Evolutionary conservation across 2,329 filamentous ascomycete species (phyloP).

Genomic region (Arthroderma sp.): DNA sequence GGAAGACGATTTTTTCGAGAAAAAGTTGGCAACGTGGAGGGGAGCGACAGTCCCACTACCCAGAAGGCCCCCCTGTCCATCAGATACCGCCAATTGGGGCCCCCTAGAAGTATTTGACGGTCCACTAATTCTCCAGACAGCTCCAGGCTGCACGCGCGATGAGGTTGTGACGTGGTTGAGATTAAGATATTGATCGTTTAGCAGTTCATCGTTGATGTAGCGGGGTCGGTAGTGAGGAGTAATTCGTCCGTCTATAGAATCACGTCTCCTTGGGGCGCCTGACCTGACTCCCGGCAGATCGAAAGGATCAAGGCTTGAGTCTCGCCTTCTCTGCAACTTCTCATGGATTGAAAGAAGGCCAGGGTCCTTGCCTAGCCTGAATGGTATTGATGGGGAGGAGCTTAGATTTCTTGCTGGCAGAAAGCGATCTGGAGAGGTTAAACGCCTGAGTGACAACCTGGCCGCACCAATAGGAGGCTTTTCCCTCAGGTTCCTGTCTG

Average conservation of each 20-base stretch:
- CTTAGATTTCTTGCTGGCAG: conserved; percentile 36
- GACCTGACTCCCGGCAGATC: conserved; percentile 15
- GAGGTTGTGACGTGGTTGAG: neutral
- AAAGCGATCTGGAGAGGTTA: conserved; percentile 44
- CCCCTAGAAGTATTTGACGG: conserved; percentile 32
- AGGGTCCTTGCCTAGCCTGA: conserved; percentile 39
- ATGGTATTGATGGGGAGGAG: conserved; percentile 34
- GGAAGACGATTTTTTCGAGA: conserved; percentile 36
- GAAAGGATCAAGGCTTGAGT: conserved; percentile 41
- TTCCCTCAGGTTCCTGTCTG: neutral
- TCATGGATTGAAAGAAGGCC: conserved; percentile 35
- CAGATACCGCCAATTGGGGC: conserved; percentile 35
- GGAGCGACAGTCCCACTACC: conserved; percentile 61
- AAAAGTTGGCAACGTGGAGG: conserved; percentile 44
- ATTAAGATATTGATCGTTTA: conserved; percentile 8
- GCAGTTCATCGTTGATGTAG: conserved; percentile 18
- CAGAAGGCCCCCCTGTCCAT: conserved; percentile 52
- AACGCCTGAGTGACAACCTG: conserved; percentile 10
- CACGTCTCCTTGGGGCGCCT: conserved; percentile 13
- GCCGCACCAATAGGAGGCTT: neutral
- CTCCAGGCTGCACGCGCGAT: conserved; percentile 31
- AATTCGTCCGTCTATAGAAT: conserved; percentile 10
- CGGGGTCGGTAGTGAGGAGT: conserved; percentile 22
- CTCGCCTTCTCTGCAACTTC: conserved; percentile 31
- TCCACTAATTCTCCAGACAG: conserved; percentile 69